A percentile compares a stretch with the other conserved stretches of the same genome.
These are phyloP conservation scores for Claviceps purpurea DNA, from an alignment of 2,329 filamentous ascomycete genomes.

Conservation along the genomic window DNA sequence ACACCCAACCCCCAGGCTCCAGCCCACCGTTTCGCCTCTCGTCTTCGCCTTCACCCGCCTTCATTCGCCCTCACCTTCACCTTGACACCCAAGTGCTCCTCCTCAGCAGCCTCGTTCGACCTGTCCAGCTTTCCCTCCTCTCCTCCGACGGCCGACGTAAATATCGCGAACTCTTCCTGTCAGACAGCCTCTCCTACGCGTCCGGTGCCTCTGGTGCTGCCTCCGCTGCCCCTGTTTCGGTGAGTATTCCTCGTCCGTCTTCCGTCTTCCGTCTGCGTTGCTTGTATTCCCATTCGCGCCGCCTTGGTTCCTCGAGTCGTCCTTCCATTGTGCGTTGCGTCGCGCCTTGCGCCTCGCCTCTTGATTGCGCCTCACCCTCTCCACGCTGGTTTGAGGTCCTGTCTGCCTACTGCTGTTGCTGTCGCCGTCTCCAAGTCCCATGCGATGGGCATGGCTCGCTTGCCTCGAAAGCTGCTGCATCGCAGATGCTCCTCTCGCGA, in stretches of 20 bases:
- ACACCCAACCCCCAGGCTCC: too few relatives aligned
- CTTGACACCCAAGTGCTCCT: slow-evolving; percentile 2
- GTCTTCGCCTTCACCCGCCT: background rate
- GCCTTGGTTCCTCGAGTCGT: slow-evolving; percentile 2
- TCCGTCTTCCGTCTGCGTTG: background rate
- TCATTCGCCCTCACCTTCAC: background rate
- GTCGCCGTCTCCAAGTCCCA: background rate
- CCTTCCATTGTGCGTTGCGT: slow-evolving; percentile 2
- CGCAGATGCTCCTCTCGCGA: slow-evolving; percentile 3
- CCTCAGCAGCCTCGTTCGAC: slow-evolving; percentile 1
- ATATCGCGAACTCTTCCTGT: background rate
- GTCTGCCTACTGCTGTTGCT: slow-evolving; percentile 3
- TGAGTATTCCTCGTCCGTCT: slow-evolving; percentile 1
- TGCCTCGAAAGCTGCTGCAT: slow-evolving; percentile 3
- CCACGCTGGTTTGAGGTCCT: background rate
- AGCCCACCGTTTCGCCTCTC: background rate
- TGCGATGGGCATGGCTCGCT: slow-evolving; percentile 2
- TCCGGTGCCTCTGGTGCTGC: background rate
- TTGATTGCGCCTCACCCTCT: background rate
- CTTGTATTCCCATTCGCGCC: slow-evolving; percentile 2
- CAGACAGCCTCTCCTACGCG: background rate
- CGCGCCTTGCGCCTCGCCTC: background rate
- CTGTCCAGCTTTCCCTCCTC: slow-evolving; percentile 1
- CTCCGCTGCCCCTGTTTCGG: background rate
- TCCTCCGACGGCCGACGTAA: background rate